Percentiles rank a stretch among this genome's conserved stretches.
Conservation (phyloP, 768 basidiomycete genomes). For the Mycena epipterygia region DNA sequence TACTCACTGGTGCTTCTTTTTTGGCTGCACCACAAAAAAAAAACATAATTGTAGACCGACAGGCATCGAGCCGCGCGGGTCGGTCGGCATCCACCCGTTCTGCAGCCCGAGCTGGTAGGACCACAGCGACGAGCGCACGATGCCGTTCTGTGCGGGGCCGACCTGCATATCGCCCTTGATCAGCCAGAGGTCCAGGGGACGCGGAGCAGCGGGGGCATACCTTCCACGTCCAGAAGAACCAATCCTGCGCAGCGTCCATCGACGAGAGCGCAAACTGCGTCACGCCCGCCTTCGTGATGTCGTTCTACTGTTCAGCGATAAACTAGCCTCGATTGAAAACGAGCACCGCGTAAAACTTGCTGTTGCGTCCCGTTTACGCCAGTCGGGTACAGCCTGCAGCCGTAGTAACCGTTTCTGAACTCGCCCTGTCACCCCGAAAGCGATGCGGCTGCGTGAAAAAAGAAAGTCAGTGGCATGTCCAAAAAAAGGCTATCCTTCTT, state of each 20-base stretch:
- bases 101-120: constrained; percentile 79
- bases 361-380: constrained; percentile 47
- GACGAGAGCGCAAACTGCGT: constrained; percentile 29
- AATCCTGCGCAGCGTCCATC: constrained; percentile 79
- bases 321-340: constrained; percentile 53
- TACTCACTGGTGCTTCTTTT: too few species aligned
- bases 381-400: constrained; percentile 65
- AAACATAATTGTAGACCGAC: too few species aligned
- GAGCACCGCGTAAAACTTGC: constrained; percentile 51
- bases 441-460: constrained; percentile 44
- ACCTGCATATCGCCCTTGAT: too few species aligned
- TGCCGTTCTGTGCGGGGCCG: constrained; percentile 68
- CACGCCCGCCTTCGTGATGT: constrained; percentile 30
- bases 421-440: constrained; percentile 78
- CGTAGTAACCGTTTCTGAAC: constrained; percentile 72
- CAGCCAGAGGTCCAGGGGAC: too few species aligned
- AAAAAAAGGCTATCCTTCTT: neutral
- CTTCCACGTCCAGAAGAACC: constrained; percentile 45
- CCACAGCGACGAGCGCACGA: constrained; percentile 72
- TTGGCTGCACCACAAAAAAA: too few species aligned
- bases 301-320: constrained; percentile 60
- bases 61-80: too few species aligned
- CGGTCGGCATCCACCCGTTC: constrained; percentile 48
- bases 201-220: neutral
- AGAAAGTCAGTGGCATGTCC: constrained; percentile 34